Evolutionary conservation across 2,329 filamentous ascomycete species (phyloP), one percentile per base, ranked within the genome.

Genomic region (Aureobasidium sp.): DNA sequence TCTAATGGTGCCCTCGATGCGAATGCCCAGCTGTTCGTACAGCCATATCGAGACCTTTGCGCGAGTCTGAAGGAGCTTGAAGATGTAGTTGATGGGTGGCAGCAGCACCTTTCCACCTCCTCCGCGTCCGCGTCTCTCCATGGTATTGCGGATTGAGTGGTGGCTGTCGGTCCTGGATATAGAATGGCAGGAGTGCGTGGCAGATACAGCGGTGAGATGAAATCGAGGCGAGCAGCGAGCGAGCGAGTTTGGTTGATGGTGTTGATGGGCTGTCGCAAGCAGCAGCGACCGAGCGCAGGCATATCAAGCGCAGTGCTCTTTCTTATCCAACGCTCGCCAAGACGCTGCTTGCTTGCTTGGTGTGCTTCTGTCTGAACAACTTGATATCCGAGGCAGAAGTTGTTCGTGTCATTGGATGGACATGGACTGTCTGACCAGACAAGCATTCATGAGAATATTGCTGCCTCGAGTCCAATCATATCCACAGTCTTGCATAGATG

Each of bases 1-100:
- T 65, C 93, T 82, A 61, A 98, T 95, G 74, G 91, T 95, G 58
- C 93, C 93, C 74, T 97, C 90, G 66, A 98, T 96, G 56, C 93
- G 80, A 66, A 95, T 90, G 12, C 84, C 84, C 51, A 97, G 77
- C 78, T 98, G 93, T 74, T 98, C 93, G 71, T 94, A 97, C 37
- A 98, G 77, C 93, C 93, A 98, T 66, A 98, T 88, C 63, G 87
- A 88, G 34, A 97, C 89, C 1, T 86, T 90, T 14, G 86, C 84
- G 65, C 90, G 85, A 70, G 87, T 75, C 64, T 83, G 90, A 8
- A 97, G 80, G 34, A 96, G 85, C 77, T 93, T 95, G 81, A 93
- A 93, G 70, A 93, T 91, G 71, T 90, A 90, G 73, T 93, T 90
- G 75, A 88, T 88, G 1, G 85, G 85, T 55, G 84, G 84, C 61